Percentiles rank a stretch among this genome's conserved stretches.
Evolutionary conservation across 805 yeast genomes (phyloP).

Genomic region (Wickerhamomyces canadensis): DNA sequence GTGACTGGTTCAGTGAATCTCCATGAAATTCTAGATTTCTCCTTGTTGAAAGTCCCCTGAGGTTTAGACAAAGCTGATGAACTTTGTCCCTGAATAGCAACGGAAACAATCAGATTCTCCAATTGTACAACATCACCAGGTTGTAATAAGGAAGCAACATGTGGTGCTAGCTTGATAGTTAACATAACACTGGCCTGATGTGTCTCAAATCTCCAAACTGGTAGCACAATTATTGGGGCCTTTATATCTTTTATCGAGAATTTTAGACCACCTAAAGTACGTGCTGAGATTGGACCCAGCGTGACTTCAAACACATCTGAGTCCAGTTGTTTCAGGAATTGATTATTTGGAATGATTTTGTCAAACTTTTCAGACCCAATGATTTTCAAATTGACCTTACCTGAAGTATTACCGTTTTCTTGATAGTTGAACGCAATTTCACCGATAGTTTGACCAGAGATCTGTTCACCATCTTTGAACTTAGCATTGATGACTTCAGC

Average conservation of each 20-base stretch:
- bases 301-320: constrained; percentile 37
- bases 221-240: constrained; percentile 68
- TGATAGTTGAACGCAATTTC: constrained; percentile 80
- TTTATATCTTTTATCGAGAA: constrained; percentile 50
- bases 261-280: constrained; percentile 76
- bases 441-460: constrained; percentile 64
- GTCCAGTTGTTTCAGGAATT: constrained; percentile 47
- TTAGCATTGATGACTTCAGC: constrained; percentile 82
- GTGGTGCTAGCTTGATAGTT: constrained; percentile 53
- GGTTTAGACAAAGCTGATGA: constrained; percentile 85
- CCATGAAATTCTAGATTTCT: constrained; percentile 85
- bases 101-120: constrained; percentile 34
- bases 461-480: constrained; percentile 60
- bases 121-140: constrained; percentile 32
- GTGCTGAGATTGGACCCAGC: constrained; percentile 48
- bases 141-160: constrained; percentile 30
- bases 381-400: constrained; percentile 37
- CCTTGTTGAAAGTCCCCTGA: constrained; percentile 84
- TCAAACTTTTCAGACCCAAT: constrained; percentile 37
- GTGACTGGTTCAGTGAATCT: constrained; percentile 44
- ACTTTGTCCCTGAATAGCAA: constrained; percentile 60
- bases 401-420: constrained; percentile 29
- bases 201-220: constrained; percentile 86
- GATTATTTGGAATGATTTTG: constrained; percentile 45
- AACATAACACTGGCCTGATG: constrained; percentile 83